Conservation (phyloP, 2,329 filamentous ascomycete genomes). For the Coniochaeta sp. region DNA sequence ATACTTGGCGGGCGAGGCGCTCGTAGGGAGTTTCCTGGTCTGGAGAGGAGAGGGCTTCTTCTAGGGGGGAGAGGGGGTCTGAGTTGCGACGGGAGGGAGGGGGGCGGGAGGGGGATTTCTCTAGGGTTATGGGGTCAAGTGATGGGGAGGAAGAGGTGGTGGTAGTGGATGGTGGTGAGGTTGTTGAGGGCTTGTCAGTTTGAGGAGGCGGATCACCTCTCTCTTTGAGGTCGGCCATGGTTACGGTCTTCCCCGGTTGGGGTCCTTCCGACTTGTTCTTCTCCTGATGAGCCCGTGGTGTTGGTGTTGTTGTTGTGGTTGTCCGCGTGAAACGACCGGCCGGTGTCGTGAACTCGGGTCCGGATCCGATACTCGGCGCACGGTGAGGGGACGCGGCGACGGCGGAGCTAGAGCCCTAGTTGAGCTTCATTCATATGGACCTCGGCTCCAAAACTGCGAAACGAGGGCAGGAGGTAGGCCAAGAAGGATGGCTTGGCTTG, state of each 20-base stretch:
- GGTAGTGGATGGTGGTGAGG: not conserved
- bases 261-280: no score
- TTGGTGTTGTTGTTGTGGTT: not conserved
- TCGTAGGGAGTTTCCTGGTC: slow-evolving; percentile 1
- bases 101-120: not conserved
- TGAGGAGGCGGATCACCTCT: not conserved
- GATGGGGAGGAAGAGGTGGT: not conserved
- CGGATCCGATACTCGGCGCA: not conserved
- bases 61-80: not conserved
- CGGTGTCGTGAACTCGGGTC: not conserved
- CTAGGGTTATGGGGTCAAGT: not conserved
- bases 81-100: not conserved
- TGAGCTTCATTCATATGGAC: no score
- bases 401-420: not conserved
- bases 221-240: not conserved
- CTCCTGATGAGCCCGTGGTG: no score
- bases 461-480: no score
- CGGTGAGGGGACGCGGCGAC: not conserved
- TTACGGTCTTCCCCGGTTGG: not conserved
- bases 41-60: not conserved
- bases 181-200: not conserved
- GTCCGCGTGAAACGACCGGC: not conserved
- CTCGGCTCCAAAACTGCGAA: not conserved
- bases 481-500: not conserved
- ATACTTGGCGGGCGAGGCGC: not conserved